Base-by-base conservation (phyloP, 805 yeast genomes). In the Ogataea pilisensis region DNA sequence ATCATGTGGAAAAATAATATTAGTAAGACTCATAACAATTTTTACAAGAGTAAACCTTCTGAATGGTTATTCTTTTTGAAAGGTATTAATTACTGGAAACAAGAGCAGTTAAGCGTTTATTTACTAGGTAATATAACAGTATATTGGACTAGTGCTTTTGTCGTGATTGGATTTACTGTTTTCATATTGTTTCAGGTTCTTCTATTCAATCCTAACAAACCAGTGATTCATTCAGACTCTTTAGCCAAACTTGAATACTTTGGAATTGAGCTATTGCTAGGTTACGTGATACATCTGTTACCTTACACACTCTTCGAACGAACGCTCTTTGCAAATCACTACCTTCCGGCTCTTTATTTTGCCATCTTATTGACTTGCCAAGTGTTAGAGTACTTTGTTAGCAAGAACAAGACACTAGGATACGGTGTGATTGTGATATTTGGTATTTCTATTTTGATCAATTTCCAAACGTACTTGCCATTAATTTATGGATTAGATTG, bases 81-180 rank as follows among this genome's bases (percentile, higher is more conserved):
- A 31, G 91, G 91, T n/a, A 68, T 79, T 41, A 74, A 68, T 49
- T 79, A 76, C 58, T 80, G 74, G 68, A 66, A 67, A 22, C 65
- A 69, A 50, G 61, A 64, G 35, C 61, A 69, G 38, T 58, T 61
- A 22, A 67, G 66, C 34, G 65, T 85, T 26, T 83, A 82, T 55
- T 69, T 75, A 21, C 51, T 82, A 13, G 95, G 95, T 5, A 87
- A 85, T 60, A 63, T 75, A 17, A 69, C 75, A 11, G 68, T 76
- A 11, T 82, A 82, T 64, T 75, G 74, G 60, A 43, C 71, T 3
- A 70, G 75, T 3, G 51, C 68, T 12, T 38, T 66, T 3, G 48
- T 64, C 16, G 45, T 76, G 7, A 39, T 63, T 8, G 51, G 53
- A 6, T 57, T 44, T 35, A 29, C 37, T 2, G 9, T 37, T 4